Evolutionary conservation across 1,284 basidiomycete genomes (phyloP).

Genomic region (Xerocomus nothofagi): DNA sequence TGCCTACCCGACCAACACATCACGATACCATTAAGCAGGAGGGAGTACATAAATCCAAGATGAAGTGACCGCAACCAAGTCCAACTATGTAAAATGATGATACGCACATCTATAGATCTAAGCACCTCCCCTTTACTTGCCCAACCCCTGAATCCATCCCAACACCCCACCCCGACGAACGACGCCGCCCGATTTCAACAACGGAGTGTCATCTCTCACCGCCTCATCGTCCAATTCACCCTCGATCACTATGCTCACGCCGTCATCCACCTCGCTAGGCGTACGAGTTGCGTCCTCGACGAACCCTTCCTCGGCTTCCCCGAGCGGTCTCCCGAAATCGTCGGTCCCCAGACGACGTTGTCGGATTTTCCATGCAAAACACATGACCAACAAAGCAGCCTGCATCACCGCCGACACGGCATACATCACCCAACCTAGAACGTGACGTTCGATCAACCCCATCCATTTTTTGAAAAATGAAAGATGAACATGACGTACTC

Average conservation of each 20-base stretch:
- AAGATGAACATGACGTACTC: slow-evolving; percentile 44
- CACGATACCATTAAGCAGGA: slow-evolving; percentile 1
- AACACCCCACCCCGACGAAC: slow-evolving; percentile 26
- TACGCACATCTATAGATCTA: not conserved
- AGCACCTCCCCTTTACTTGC: slow-evolving; percentile 14
- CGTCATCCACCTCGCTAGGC: slow-evolving; percentile 16
- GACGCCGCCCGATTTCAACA: slow-evolving; percentile 26
- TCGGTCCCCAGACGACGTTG: slow-evolving; percentile 82
- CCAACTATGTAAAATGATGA: not conserved
- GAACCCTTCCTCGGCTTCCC: not conserved
- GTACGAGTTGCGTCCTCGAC: not conserved
- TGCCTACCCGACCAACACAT: too few species aligned
- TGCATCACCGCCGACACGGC: slow-evolving; percentile 89
- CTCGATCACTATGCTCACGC: slow-evolving; percentile 26
- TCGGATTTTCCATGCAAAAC: slow-evolving; percentile 75
- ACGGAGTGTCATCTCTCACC: slow-evolving; percentile 25
- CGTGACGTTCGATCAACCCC: not conserved
- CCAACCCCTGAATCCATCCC: slow-evolving; percentile 30
- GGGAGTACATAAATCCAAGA: too few species aligned
- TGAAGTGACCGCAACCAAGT: not conserved
- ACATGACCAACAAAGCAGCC: slow-evolving; percentile 77
- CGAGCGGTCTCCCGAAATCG: slow-evolving; percentile 82
- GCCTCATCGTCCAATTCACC: slow-evolving; percentile 16
- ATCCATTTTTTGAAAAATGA: not conserved
- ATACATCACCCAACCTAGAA: slow-evolving; percentile 78